These are phyloP conservation scores for Salicornia ramosissima DNA, from an alignment of 148 eudicot species.

Conservation along the genomic window DNA sequence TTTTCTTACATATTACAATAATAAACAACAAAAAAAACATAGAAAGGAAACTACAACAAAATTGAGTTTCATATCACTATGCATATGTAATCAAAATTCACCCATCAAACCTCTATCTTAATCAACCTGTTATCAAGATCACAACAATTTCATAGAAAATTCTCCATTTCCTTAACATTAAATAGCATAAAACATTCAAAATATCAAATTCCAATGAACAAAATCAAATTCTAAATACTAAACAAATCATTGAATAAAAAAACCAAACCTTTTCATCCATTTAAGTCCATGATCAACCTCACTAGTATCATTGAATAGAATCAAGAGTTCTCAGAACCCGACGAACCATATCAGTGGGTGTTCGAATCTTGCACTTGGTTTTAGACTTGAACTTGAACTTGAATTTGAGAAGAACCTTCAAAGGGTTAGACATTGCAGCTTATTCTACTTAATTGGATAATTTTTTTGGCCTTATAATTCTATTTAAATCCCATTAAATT, in stretches of 20 bases:
- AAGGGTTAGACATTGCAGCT: background rate
- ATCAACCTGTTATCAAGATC: background rate
- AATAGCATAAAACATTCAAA: background rate
- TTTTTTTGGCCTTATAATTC: no score
- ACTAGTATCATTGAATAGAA: conserved; percentile 14
- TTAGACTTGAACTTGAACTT: conserved; percentile 25
- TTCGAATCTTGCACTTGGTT: conserved; percentile 26
- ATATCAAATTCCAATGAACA: background rate
- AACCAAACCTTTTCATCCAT: conserved; percentile 31
- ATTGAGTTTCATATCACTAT: no score
- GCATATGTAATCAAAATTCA: no score
- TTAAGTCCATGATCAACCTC: conserved; percentile 21
- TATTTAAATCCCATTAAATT: background rate
- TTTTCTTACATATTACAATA: background rate
- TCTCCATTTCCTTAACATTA: background rate
- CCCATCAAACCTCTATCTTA: no score
- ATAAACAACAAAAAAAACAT: no score
- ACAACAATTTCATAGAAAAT: background rate
- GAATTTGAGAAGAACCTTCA: conserved; percentile 3
- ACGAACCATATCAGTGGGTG: conserved; percentile 36
- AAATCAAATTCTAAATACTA: no score
- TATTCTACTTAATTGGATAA: no score
- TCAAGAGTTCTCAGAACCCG: conserved; percentile 29
- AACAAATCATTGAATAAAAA: background rate
- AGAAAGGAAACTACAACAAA: no score